Conservation (phyloP, 140 eudicot species). For the Flaveria floridana region DNA sequence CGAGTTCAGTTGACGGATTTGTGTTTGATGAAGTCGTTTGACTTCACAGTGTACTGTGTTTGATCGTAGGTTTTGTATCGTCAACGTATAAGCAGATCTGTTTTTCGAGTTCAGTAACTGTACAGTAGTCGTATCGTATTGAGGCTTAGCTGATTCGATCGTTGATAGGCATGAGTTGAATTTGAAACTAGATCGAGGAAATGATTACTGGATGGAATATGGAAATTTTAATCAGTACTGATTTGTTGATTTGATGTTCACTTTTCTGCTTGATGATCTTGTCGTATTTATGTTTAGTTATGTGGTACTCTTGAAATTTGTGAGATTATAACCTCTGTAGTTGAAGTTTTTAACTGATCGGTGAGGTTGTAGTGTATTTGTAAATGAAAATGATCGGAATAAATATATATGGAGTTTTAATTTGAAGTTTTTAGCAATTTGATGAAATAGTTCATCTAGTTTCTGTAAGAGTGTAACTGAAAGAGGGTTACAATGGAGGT, state of each 20-base stretch:
- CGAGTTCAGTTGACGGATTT: constrained; percentile 2
- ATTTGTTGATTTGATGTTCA: background rate
- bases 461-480: background rate
- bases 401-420: background rate
- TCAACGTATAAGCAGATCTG: constrained; percentile 1
- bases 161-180: background rate
- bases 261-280: constrained; percentile 4
- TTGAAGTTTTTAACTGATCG: constrained; percentile 12
- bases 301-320: constrained; percentile 11
- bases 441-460: background rate
- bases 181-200: background rate
- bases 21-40: constrained; percentile 8
- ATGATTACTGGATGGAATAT: constrained; percentile 18
- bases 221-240: constrained; percentile 5
- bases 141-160: constrained; percentile 15
- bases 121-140: background rate
- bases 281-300: background rate
- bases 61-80: background rate
- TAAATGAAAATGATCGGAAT: background rate
- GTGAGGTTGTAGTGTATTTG: constrained; percentile 15
- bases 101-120: background rate
- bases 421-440: background rate
- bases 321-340: background rate
- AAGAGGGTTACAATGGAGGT: background rate
- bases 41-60: constrained; percentile 7